A percentile compares a stretch with the other conserved stretches of the same genome.
phyloP scores from a whole-genome alignment of 495 filamentous ascomycete genomes.

The Neurospora terricola region DNA sequence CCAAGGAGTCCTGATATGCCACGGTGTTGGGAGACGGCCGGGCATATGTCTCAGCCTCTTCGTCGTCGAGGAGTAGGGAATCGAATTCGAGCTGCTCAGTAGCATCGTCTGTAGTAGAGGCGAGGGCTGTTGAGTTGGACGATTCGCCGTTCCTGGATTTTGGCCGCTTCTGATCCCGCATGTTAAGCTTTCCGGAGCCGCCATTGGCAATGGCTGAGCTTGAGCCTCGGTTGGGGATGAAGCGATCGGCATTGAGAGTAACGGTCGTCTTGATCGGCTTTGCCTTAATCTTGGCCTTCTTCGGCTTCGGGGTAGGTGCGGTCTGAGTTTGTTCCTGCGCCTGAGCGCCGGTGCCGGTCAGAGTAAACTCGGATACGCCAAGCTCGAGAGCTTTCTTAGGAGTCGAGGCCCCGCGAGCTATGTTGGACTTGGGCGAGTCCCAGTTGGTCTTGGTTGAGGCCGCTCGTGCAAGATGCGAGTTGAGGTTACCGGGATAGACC shows the following conservation, averaged over 20 bases:
- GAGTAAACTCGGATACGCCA: constrained; percentile 83
- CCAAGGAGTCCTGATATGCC: constrained; percentile 87
- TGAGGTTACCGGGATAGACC: constrained; percentile 58
- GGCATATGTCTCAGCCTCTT: constrained; percentile 47
- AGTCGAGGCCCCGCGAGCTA: constrained; percentile 57
- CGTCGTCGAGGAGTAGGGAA: constrained; percentile 41
- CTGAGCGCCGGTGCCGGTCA: constrained; percentile 64
- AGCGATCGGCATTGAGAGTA: constrained; percentile 80
- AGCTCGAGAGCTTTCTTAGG: constrained; percentile 76
- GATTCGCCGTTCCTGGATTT: constrained; percentile 57
- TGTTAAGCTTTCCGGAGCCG: constrained; percentile 69
- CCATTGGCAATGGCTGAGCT: constrained; percentile 79
- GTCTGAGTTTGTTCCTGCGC: constrained; percentile 43
- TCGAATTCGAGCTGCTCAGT: constrained; percentile 31
- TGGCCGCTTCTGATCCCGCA: constrained; percentile 53
- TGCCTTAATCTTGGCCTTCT: constrained; percentile 50
- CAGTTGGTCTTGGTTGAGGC: constrained; percentile 49
- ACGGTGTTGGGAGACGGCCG: constrained; percentile 77
- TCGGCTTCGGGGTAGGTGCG: constrained; percentile 54
- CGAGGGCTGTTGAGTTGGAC: constrained; percentile 51
- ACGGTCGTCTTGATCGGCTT: constrained; percentile 72
- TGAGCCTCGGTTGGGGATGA: constrained; percentile 86
- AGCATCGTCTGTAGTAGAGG: constrained; percentile 66
- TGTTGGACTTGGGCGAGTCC: constrained; percentile 90
- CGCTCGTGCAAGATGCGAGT: constrained; percentile 63